A percentile compares a stretch with the other conserved stretches of the same genome.
Conservation (phyloP, 306 rosid genomes). For the Canavalia gladiata region DNA sequence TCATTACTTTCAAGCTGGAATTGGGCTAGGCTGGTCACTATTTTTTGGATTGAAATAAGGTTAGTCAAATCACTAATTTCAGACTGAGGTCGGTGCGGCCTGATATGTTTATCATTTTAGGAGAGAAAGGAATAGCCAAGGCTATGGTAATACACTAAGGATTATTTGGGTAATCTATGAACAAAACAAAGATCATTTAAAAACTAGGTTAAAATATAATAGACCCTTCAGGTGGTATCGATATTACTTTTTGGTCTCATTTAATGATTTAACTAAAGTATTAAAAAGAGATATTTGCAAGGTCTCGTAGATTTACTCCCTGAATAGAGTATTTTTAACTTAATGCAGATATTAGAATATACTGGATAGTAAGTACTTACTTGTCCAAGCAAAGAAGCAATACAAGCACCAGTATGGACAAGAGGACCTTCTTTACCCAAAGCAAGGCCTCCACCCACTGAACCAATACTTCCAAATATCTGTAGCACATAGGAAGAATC, state of each 20-base stretch:
- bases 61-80: slow-evolving; percentile 9
- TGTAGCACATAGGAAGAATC: slow-evolving; percentile 53
- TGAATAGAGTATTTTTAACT: slow-evolving; percentile 37
- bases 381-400: slow-evolving; percentile 98
- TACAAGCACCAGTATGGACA: slow-evolving; percentile 98
- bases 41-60: slow-evolving; percentile 7
- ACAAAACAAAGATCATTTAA: slow-evolving; percentile 28
- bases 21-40: slow-evolving; percentile 8
- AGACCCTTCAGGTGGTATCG: slow-evolving; percentile 32
- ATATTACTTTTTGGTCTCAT: neutral
- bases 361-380: slow-evolving; percentile 60
- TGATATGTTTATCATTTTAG: slow-evolving; percentile 12
- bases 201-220: slow-evolving; percentile 25
- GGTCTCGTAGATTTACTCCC: slow-evolving; percentile 15
- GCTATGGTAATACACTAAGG: slow-evolving; percentile 22
- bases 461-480: slow-evolving; percentile 99
- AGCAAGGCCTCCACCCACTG: slow-evolving; percentile 99
- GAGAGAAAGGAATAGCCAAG: slow-evolving; percentile 13
- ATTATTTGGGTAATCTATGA: neutral
- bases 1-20: slow-evolving; percentile 21
- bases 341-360: slow-evolving; percentile 23
- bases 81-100: slow-evolving; percentile 3
- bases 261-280: slow-evolving; percentile 19
- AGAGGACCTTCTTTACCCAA: slow-evolving; percentile 99
- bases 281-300: slow-evolving; percentile 30